Base-by-base conservation (phyloP, 2,329 filamentous ascomycete genomes). In the Cladophialophora carrionii region DNA sequence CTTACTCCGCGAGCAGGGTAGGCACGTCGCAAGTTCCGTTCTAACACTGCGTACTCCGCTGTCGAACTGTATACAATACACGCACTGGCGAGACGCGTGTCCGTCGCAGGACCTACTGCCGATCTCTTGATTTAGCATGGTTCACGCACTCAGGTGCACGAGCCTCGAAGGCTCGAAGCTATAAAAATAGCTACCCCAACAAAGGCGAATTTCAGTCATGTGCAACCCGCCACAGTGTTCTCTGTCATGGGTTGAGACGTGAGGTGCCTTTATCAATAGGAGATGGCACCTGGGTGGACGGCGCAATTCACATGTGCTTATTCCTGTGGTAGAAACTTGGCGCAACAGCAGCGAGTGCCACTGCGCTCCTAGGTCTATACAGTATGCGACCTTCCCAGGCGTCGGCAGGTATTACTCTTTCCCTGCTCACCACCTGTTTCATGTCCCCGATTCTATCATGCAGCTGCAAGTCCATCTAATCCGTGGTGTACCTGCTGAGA, bases 371-470 rank as follows among this genome's bases (percentile, higher is more conserved):
- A 24, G 26, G 26, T 52, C 48, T 52, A 8, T 24, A 10, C 48
- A 52, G 48, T 10, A 52, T 52, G 48, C 26, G 22, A 52, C 14
- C 37, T 43, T 7, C 5, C 37, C 14, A 43, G 34, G 37, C 37
- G 17, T 43, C 17, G 37, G 5, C 37, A 43, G 37, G 37, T n/a
- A n/a, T n/a, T 43, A 7, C 6, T 43, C 37, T 43, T 43, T 43
- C 37, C 37, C 37, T 43, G 17, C 37, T 43, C 37, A 43, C 37
- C 37, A 41, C 37, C 37, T 14, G n/a, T 43, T 43, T 14, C 37
- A 43, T 43, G 37, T 43, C 37, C 34, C 37, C 12, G 17, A 54
- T 24, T 54, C 52, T 54, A 54, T 54, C 52, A 31, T 34, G 29
- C 52, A 31, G 6, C 14, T 31, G 52, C 52, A 32, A 10, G n/a